Evolutionary conservation across 768 basidiomycete genomes (phyloP).

Genomic region (Tephrocybe sp.): DNA sequence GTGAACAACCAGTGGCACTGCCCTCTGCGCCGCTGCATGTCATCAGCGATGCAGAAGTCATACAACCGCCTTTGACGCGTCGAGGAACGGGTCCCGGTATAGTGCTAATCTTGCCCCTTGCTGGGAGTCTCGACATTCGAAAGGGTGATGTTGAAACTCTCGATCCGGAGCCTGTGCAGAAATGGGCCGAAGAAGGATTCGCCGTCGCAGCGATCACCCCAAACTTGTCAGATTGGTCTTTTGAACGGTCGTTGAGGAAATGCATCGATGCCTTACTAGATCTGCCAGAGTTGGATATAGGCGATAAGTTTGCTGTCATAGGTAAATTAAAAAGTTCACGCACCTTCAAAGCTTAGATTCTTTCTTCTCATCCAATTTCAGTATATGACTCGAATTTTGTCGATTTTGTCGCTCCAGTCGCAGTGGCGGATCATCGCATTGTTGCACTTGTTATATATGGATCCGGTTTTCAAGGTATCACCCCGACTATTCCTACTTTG

Average conservation of each 20-base stretch:
- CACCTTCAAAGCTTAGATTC: neutral
- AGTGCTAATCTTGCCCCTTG: conserved; percentile 37
- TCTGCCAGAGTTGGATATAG: conserved; percentile 35
- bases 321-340: conserved; percentile 23
- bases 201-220: conserved; percentile 37
- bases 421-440: conserved; percentile 28
- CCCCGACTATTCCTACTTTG: conserved; percentile 29
- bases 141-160: conserved; percentile 26
- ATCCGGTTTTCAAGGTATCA: conserved; percentile 18
- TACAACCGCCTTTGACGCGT: conserved; percentile 48
- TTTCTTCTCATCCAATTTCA: conserved; percentile 8
- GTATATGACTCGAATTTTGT: conserved; percentile 33
- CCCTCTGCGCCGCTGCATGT: conserved; percentile 36
- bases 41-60: conserved; percentile 27
- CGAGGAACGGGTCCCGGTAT: conserved; percentile 48
- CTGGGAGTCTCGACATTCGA: conserved; percentile 21
- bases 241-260: conserved; percentile 26
- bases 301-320: conserved; percentile 42
- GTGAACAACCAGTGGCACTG: conserved; percentile 38
- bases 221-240: conserved; percentile 17
- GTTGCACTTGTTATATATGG: conserved; percentile 38
- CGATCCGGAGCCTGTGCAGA: conserved; percentile 46
- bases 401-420: conserved; percentile 23
- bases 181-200: conserved; percentile 57
- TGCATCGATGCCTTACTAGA: conserved; percentile 33